Evolutionary conservation across 305 asterid genomes (phyloP).

Genomic region (Rubia balearica): DNA sequence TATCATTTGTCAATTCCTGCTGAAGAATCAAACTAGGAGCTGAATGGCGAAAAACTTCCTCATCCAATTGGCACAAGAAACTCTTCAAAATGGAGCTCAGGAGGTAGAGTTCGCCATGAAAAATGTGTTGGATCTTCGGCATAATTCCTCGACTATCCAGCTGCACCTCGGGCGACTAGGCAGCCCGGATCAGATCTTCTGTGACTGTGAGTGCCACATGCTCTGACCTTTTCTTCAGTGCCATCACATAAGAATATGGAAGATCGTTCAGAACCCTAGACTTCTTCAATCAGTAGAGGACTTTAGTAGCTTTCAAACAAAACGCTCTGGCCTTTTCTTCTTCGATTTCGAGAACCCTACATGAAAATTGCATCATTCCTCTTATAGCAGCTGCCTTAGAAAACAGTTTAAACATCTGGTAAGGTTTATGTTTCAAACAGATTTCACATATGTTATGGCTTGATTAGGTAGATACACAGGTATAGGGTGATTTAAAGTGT

Average conservation of each 20-base stretch:
- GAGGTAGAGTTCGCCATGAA: background rate
- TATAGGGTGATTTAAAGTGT: too few relatives aligned
- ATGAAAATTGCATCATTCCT: background rate
- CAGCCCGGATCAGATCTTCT: background rate
- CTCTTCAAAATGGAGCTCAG: background rate
- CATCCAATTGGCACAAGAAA: background rate
- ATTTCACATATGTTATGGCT: too few relatives aligned
- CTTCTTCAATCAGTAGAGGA: background rate
- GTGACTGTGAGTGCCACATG: background rate
- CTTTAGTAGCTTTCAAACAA: background rate
- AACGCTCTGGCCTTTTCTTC: background rate
- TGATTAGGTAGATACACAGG: too few relatives aligned
- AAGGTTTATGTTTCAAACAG: too few relatives aligned
- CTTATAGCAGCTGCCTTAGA: background rate
- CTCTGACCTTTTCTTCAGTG: background rate
- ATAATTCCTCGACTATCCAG: background rate
- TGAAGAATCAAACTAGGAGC: slow-evolving; percentile 15
- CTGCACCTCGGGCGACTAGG: background rate
- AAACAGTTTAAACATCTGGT: too few relatives aligned
- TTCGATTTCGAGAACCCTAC: background rate
- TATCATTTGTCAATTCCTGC: background rate
- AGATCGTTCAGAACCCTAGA: background rate
- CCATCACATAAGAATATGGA: background rate
- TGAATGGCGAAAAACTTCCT: slow-evolving; percentile 19
- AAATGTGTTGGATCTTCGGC: background rate